phyloP scores from a whole-genome alignment of 2,329 filamentous ascomycete species.

The Tolypocladium sp. region DNA sequence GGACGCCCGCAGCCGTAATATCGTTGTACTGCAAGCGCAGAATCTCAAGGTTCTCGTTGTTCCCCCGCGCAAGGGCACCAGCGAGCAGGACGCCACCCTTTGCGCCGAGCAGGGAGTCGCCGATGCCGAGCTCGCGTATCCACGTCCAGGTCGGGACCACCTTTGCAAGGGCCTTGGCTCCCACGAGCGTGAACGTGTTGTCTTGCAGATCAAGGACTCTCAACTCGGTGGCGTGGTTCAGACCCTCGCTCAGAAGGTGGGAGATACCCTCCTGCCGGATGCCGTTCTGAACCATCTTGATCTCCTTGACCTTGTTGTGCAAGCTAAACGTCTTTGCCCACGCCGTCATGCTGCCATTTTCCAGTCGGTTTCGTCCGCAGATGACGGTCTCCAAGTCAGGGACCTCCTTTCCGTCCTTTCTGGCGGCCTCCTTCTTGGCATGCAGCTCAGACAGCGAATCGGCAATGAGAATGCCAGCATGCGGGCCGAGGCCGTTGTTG shows the following conservation, averaged over 20 bases:
- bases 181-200: constrained; percentile 85
- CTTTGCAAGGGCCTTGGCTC: constrained; percentile 67
- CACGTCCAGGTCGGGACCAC: constrained; percentile 66
- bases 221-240: constrained; percentile 60
- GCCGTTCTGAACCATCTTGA: constrained; percentile 98
- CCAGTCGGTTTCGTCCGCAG: constrained; percentile 89
- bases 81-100: constrained; percentile 70
- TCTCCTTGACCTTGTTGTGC: constrained; percentile 69
- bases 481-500: constrained; percentile 94
- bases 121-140: constrained; percentile 76
- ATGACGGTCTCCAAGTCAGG: constrained; percentile 91
- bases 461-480: constrained; percentile 81
- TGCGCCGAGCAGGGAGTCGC: constrained; percentile 75
- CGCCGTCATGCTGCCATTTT: constrained; percentile 91
- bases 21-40: constrained; percentile 91
- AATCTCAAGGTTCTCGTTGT: constrained; percentile 70
- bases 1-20: constrained; percentile 68
- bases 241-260: constrained; percentile 67
- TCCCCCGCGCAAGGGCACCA: constrained; percentile 61
- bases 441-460: constrained; percentile 79
- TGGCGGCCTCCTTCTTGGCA: constrained; percentile 70
- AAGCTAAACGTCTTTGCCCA: constrained; percentile 85
- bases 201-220: constrained; percentile 86
- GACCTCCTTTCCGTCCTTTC: constrained; percentile 61
- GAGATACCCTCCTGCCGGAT: constrained; percentile 91